phyloP scores from a whole-genome alignment of 495 filamentous ascomycete genomes.

The Cetradonia linearis region DNA sequence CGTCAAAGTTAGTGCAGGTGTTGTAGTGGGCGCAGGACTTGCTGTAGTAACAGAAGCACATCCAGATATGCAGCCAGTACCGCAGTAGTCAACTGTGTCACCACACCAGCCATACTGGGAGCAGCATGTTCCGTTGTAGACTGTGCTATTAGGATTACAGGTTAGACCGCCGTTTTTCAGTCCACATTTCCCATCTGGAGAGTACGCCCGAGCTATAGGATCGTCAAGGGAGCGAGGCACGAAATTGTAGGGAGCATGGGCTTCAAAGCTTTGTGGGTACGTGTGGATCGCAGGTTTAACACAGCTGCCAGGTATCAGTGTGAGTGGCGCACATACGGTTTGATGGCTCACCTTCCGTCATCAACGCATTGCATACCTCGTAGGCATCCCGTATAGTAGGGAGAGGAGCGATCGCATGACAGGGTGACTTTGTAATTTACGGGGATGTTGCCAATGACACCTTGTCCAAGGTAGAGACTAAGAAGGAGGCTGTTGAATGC shows the following conservation, averaged over 20 bases:
- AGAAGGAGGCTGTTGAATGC: not conserved
- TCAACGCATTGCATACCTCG: constrained; percentile 33
- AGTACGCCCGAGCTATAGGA: constrained; percentile 23
- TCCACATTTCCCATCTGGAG: constrained; percentile 30
- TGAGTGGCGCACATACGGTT: not conserved
- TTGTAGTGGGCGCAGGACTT: constrained; percentile 3
- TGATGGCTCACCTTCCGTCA: constrained; percentile 18
- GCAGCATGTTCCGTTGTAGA: constrained; percentile 10
- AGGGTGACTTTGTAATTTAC: constrained; percentile 32
- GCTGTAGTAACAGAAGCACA: constrained; percentile 7
- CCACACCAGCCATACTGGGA: constrained; percentile 8
- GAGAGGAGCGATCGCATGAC: constrained; percentile 25
- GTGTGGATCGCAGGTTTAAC: constrained; percentile 17
- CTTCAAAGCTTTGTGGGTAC: constrained; percentile 23
- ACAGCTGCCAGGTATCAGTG: constrained; percentile 22
- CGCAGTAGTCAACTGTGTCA: constrained; percentile 2
- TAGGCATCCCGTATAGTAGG: constrained; percentile 29
- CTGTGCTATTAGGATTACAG: constrained; percentile 20
- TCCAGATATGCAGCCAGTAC: not conserved
- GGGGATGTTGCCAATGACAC: constrained; percentile 31
- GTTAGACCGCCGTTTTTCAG: constrained; percentile 26
- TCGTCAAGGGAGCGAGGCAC: constrained; percentile 15
- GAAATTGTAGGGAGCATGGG: constrained; percentile 7
- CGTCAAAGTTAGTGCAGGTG: constrained; percentile 4
- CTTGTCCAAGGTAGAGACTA: not conserved